These are phyloP conservation scores for Purshia tridentata DNA, from an alignment of 306 rosid genomes.

Conservation along the genomic window DNA sequence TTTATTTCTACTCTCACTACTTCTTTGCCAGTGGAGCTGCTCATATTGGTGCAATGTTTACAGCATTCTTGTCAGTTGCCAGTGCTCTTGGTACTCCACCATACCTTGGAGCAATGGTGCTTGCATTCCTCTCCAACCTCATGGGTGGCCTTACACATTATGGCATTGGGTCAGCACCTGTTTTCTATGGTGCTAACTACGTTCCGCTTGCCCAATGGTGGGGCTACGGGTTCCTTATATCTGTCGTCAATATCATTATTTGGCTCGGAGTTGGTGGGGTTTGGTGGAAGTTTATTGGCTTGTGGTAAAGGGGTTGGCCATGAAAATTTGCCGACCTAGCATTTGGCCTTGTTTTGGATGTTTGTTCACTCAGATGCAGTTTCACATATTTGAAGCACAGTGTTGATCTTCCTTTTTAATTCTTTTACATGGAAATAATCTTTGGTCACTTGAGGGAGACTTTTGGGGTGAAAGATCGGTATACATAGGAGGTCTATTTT, in stretches of 20 bases:
- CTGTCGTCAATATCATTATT: slow-evolving; percentile 76
- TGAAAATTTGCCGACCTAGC: slow-evolving; percentile 29
- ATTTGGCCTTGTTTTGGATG: slow-evolving; percentile 11
- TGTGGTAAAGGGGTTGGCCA: slow-evolving; percentile 57
- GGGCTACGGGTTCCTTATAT: slow-evolving; percentile 91
- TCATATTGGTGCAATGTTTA: slow-evolving; percentile 98
- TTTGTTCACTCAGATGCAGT: slow-evolving; percentile 28
- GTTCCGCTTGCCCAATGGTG: slow-evolving; percentile 96
- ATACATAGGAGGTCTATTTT: slow-evolving; percentile 29
- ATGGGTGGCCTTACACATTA: slow-evolving; percentile 99
- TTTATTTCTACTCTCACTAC: slow-evolving; percentile 96
- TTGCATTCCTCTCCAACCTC: slow-evolving; percentile 90
- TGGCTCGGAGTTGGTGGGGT: slow-evolving; percentile 91
- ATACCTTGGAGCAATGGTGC: slow-evolving; percentile 78
- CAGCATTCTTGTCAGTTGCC: slow-evolving; percentile 98
- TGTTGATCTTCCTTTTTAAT: slow-evolving; percentile 29
- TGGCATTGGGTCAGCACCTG: slow-evolving; percentile 98
- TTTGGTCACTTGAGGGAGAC: slow-evolving; percentile 38
- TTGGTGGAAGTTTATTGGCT: slow-evolving; percentile 94
- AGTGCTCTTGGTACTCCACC: slow-evolving; percentile 98
- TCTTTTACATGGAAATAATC: slow-evolving; percentile 46
- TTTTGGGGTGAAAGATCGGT: slow-evolving; percentile 25
- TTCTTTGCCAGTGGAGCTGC: slow-evolving; percentile 99
- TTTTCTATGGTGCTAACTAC: slow-evolving; percentile 92
- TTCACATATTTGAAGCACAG: slow-evolving; percentile 42